Evolutionary conservation across 225 moss, liverwort and hornwort genomes (phyloP), one percentile per base, ranked within the genome.

Genomic region (Thuidium tamariscinum): DNA sequence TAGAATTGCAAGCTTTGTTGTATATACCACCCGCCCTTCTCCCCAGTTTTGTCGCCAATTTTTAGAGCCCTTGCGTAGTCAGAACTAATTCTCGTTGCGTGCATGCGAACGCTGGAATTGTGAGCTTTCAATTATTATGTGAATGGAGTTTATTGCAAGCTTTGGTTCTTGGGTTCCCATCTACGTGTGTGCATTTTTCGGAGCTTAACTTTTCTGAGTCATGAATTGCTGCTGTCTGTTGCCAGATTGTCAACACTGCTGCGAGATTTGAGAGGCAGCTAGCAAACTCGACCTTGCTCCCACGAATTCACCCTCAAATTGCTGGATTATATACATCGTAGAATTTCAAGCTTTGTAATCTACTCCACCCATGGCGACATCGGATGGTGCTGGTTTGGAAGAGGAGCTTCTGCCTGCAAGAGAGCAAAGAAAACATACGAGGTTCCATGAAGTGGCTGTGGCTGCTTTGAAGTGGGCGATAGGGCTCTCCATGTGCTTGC

Each of bases 401-500:
- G 84, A 75, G 84, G 75, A 84, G 63, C 84, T 84, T 74, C 37
- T 84, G 63, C 75, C 51, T 29, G 84, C 48, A 21, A 63, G 51
- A 60, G 63, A 75, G 63, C 57, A 26, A 46, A 26, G 29, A 7
- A 52, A 51, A 21, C 21, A 37, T 15, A 15, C 9, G 63, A 29
- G 39, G n/a, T 15, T 51, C 30, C 20, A 22, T 15, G 75, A 14
- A 74, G 49, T 61, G 62, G 83, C 73, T 13, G 19, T 80, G 74
- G 36, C 57, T 63, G 79, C 91, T 34, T 16, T 70, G 70, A 82
- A 37, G 79, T 84, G 91, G 93, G 74, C 86, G 63, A 26, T 90
- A 19, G 82, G 91, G 93, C 77, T 90, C 46, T 34, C 80, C 72
- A 91, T 91, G 89, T 91, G 92, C 74, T 27, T 87, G 73, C 48